Evolutionary conservation across 2,329 filamentous ascomycete species (phyloP), one percentile per base, ranked within the genome.

Genomic region (Aspergillus tanneri): DNA sequence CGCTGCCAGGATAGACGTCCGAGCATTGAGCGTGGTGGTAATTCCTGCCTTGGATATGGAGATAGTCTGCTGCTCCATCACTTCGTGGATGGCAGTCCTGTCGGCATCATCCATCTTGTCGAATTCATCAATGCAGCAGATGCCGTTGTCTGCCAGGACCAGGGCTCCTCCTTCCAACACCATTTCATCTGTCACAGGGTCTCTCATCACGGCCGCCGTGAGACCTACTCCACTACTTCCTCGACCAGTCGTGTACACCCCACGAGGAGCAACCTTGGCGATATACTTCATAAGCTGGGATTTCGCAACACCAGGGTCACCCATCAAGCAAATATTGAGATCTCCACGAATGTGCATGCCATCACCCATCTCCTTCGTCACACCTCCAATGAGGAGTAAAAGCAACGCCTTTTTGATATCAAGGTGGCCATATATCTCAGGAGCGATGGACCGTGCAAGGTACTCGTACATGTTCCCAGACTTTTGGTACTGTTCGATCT

Each of bases 261-360:
- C 91, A 54, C 93, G 88, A 53, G 93, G 93, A 1, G 93, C 92
- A 23, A 99, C 93, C 75, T 99, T 97, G 57, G 90, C 90, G 67
- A 99, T 97, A 70, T 99, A 99, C 74, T 96, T 97, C 58, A 99
- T 81, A 58, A 99, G 77, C 76, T 99, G 93, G 28, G 93, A 99
- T 76, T 99, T 99, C 75, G 93, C 93, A 66, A 99, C 93, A 89
- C 93, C 93, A 67, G 93, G 93, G 65, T 99, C 93, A 79, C 93
- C 93, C 93, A 99, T 99, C 64, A 99, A 76, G 70, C 93, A 97
- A 54, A 99, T 86, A 73, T 99, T 99, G 77, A 99, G 95, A 66
- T 99, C 93, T 62, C 93, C 93, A 79, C 93, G 90, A 67, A 99
- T 99, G 63, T 90, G 87, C 93, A 99, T 97, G 52, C 93, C 93